phyloP scores from a whole-genome alignment of 768 basidiomycete species.

The Mycena metata region DNA sequence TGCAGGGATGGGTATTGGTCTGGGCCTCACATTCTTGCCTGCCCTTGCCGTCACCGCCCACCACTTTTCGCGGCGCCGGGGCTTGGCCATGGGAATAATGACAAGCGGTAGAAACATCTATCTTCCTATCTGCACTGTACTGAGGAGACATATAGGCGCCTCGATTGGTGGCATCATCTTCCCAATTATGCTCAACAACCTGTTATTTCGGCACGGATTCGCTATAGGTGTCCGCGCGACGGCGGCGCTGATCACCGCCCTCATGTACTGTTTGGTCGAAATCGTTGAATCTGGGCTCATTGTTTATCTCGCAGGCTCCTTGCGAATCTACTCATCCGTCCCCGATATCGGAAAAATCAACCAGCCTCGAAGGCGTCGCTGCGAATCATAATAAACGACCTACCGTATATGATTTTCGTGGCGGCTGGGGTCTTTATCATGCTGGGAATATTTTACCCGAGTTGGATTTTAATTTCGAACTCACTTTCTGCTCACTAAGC shows the following conservation, averaged over 20 bases:
- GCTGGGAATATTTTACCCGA: conserved; percentile 30
- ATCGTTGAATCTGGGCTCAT: not conserved
- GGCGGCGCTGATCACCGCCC: conserved; percentile 20
- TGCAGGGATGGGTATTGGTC: conserved; percentile 25
- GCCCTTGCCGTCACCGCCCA: conserved; percentile 24
- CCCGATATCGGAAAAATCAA: conserved; percentile 18
- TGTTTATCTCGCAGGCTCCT: conserved; percentile 17
- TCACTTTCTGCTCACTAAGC: not conserved
- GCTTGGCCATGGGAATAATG: conserved; percentile 28
- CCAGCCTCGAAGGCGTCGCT: conserved; percentile 10
- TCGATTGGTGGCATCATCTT: conserved; percentile 32
- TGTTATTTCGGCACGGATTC: conserved; percentile 24
- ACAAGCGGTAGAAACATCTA: conserved; percentile 3
- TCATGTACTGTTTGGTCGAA: conserved; percentile 7
- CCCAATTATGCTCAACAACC: conserved; percentile 24
- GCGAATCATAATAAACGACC: conserved; percentile 7
- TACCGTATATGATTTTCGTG: conserved; percentile 26
- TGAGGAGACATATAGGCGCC: conserved; percentile 11
- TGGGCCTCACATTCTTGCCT: conserved; percentile 28
- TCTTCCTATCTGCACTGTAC: not conserved
- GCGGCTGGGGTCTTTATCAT: conserved; percentile 25
- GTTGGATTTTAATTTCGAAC: not conserved
- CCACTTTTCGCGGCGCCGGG: conserved; percentile 27
- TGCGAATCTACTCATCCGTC: conserved; percentile 27
- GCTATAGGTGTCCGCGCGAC: conserved; percentile 29